Base-by-base conservation (phyloP, 495 filamentous ascomycete species). In the Pseudomonodictys pantanalensis region DNA sequence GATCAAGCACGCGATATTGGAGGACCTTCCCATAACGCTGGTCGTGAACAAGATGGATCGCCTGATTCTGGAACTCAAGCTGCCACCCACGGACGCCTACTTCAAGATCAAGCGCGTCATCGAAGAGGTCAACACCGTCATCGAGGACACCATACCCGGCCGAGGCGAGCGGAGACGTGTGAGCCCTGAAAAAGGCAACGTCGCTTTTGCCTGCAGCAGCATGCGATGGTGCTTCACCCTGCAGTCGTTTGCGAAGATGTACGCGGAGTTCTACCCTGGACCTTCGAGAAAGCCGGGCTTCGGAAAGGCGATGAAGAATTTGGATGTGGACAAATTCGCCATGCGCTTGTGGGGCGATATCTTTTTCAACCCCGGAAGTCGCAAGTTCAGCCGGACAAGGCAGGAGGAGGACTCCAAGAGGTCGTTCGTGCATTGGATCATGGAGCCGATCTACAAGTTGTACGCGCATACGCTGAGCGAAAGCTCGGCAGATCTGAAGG, bases 71-170 rank as follows among this genome's bases (percentile, higher is more conserved):
- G 93, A 98, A 72, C 82, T 98, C 51, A 95, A 96, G 72, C 80
- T 98, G 15, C 95, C 95, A 1, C 95, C 95, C 3, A 88, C 85
- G 60, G 93, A 98, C 70, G 93, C 93, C 23, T 98, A 97, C 72
- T 97, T 96, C 81, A 98, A 98, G 75, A 73, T 98, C 48, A 97
- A 97, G 68, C 92, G 97, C 73, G 92, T 96, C 22, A 86, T 98
- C 65, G 93, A 98, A 73, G 90, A 97, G 72, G 90, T 97, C 67
- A 98, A 98, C 72, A 97, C 89, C 0, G 78, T 91, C 66, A 97
- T 98, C 69, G 92, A 96, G 62, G 89, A 85, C 67, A 84, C 87
- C 7, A 76, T 92, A 10, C 93, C 93, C 2, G 91, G 91, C 2
- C 85, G 84, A 65, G 92, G 92, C 12, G 90, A 89, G 69, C 80